Evolutionary conservation across 2,329 filamentous ascomycete species (phyloP).

Genomic region (Penicillium sp.): DNA sequence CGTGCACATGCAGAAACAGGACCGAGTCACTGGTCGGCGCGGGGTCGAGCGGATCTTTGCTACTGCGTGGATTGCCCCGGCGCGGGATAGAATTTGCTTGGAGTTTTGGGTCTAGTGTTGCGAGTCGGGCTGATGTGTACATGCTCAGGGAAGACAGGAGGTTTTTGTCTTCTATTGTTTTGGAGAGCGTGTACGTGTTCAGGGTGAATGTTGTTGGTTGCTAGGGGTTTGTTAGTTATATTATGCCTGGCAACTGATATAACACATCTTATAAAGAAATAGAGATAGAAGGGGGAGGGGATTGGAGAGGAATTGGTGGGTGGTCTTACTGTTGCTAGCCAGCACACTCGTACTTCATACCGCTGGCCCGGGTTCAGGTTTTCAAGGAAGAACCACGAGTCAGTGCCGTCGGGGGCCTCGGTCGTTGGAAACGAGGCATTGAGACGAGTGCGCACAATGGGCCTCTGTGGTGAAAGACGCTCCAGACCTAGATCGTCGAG

Average conservation of each 20-base stretch:
- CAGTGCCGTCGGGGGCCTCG: conserved; percentile 46
- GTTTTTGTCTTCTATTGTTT: conserved; percentile 54
- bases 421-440: conserved; percentile 58
- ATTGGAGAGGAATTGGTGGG: not conserved
- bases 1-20: conserved; percentile 63
- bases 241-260: not conserved
- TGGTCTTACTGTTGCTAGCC: conserved; percentile 71
- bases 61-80: not conserved
- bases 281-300: not conserved
- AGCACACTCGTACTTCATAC: conserved; percentile 89
- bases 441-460: conserved; percentile 55
- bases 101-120: conserved; percentile 14
- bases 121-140: conserved; percentile 50
- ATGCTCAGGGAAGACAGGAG: conserved; percentile 57
- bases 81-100: conserved; percentile 14
- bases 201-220: conserved; percentile 77
- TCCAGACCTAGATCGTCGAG: conserved; percentile 56
- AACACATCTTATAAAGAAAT: not conserved
- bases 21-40: conserved; percentile 40
- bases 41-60: conserved; percentile 8
- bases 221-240: conserved; percentile 40
- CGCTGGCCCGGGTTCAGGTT: conserved; percentile 60
- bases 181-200: conserved; percentile 52
- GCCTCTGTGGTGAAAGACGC: conserved; percentile 51
- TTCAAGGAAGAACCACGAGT: conserved; percentile 72